Evolutionary conservation across 1,284 basidiomycete species (phyloP).

Genomic region (Austroboletus rostrupii): DNA sequence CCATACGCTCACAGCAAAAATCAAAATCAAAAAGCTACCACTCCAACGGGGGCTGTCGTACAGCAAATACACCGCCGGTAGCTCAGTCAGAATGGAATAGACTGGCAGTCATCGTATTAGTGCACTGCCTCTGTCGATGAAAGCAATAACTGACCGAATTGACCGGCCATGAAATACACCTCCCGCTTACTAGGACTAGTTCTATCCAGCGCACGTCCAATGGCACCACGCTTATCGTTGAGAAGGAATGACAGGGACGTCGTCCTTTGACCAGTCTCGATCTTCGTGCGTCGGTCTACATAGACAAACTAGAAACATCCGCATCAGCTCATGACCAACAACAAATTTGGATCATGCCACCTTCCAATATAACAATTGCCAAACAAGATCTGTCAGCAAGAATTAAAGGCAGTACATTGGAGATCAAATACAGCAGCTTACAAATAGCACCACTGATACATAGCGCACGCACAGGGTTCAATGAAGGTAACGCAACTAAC

Average conservation of each 20-base stretch:
- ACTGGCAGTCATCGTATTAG: constrained; percentile 39
- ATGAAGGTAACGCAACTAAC: constrained; percentile 55
- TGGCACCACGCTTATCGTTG: constrained; percentile 80
- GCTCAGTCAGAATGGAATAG: constrained; percentile 82
- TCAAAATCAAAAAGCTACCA: constrained; percentile 68
- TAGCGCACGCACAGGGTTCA: constrained; percentile 62
- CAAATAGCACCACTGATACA: constrained; percentile 71
- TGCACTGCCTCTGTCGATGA: background rate
- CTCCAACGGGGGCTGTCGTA: constrained; percentile 77
- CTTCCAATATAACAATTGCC: constrained; percentile 91
- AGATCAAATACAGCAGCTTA: constrained; percentile 35
- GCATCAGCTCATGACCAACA: constrained; percentile 2
- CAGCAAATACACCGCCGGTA: constrained; percentile 80
- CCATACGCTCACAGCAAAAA: constrained; percentile 83
- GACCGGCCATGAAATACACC: constrained; percentile 78
- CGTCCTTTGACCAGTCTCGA: constrained; percentile 80
- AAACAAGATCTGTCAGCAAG: constrained; percentile 63
- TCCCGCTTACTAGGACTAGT: constrained; percentile 63
- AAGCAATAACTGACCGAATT: constrained; percentile 59
- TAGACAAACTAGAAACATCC: constrained; percentile 63
- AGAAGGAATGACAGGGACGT: constrained; percentile 84
- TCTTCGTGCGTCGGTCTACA: constrained; percentile 79
- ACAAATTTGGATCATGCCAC: constrained; percentile 32
- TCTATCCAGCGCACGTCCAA: constrained; percentile 65
- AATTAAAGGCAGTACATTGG: constrained; percentile 13